Base-by-base conservation (phyloP, 2,329 filamentous ascomycete genomes). In the Arachnomyces sp. region DNA sequence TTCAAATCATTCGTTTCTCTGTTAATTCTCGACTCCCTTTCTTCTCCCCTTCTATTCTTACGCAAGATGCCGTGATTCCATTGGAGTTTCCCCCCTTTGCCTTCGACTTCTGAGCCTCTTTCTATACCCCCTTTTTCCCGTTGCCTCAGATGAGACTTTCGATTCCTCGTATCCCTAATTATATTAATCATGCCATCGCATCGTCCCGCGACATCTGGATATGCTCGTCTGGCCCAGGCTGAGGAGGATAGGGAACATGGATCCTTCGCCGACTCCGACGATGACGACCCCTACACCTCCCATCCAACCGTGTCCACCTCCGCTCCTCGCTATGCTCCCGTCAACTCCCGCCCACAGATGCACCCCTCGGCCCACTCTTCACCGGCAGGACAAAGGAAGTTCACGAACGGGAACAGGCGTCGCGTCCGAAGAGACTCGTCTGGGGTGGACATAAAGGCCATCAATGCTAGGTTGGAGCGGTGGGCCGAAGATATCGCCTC, bases 401-500 rank as follows among this genome's bases (percentile, higher is more conserved):
- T 67, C 53, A 57, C 70, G 67, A 52, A 65, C 57, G 52, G 74
- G 60, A 43, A 48, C 17, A 50, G 55, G 53, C 66, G 72, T 47
- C 72, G 77, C 38, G 65, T 70, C 45, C 73, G 80, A 48, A 84
- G 85, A 58, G 92, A 89, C 55, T 74, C 67, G 53, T 87, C 87
- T 14, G 90, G 89, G 2, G 90, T 98, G 13, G 92, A 98, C 57
- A 84, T 98, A 58, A 96, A 96, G 61, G 92, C 92, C 44, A 96
- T 98, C 65, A 98, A 98, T 63, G 89, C 90, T 43, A 77, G 92
- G 16, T 70, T 98, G 17, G 92, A 98, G 66, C 76, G 85, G 59
- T 98, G 92, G 92, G 92, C 92, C 12, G 92, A 96, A 53, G 92
- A 98, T 66, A 96, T 98, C 56, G 89, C 92, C 20, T 84, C 87